Conservation (phyloP, 257 asterid species). For the Solanum tacnaense region DNA sequence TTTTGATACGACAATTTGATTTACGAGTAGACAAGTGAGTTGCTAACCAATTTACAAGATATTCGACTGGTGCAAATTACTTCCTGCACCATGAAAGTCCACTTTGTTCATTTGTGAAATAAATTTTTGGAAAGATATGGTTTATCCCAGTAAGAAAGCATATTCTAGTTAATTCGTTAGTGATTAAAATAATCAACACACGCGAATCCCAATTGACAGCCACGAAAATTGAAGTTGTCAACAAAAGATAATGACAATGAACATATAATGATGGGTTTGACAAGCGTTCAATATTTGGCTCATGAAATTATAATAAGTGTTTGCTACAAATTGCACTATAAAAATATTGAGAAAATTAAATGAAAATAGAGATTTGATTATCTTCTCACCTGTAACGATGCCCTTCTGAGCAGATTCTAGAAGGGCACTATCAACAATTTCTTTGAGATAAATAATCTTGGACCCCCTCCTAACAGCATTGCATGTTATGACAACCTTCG, state of each 20-base stretch:
- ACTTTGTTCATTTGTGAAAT: not conserved
- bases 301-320: not conserved
- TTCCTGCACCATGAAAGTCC: not conserved
- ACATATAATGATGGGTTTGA: not conserved
- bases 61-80: not conserved
- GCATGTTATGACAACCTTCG: constrained; percentile 85
- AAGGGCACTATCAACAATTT: constrained; percentile 73
- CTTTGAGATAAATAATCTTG: constrained; percentile 75
- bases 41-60: not conserved
- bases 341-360: not conserved
- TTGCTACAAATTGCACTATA: not conserved
- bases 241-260: not conserved
- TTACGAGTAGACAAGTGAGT: not conserved
- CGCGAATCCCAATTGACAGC: not conserved
- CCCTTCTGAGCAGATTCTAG: constrained; percentile 57
- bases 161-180: not conserved
- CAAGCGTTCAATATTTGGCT: not conserved
- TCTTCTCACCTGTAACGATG: constrained; percentile 39
- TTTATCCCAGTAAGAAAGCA: not conserved
- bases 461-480: constrained; percentile 92
- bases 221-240: not conserved
- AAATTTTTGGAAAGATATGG: not conserved
- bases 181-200: not conserved
- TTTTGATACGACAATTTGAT: not conserved
- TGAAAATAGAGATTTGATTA: constrained; percentile 14